Conservation (phyloP, 2,329 filamentous ascomycete species). For the Clarireedia hainanense region DNA sequence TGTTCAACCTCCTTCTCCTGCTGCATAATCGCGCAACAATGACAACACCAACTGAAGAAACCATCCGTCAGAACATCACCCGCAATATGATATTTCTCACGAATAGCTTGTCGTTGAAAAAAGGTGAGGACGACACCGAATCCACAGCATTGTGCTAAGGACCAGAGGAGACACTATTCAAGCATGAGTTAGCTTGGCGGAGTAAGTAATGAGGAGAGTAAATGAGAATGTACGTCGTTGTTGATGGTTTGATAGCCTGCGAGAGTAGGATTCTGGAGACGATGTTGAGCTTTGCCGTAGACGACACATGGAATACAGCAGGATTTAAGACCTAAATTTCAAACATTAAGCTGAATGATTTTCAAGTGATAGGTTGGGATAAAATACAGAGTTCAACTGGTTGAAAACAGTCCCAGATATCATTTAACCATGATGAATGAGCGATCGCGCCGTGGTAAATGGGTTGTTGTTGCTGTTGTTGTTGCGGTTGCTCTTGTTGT, state of each 20-base stretch:
- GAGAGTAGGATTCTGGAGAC: conserved; percentile 19
- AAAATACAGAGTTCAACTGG: conserved; percentile 1
- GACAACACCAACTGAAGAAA: conserved; percentile 30
- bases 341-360: background rate
- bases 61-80: conserved; percentile 30
- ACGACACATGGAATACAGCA: conserved; percentile 25
- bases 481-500: background rate
- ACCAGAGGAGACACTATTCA: conserved; percentile 8
- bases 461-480: background rate
- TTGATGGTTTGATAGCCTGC: conserved; percentile 20
- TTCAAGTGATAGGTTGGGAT: background rate
- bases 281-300: conserved; percentile 22
- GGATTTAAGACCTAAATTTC: conserved; percentile 17
- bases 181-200: conserved; percentile 12
- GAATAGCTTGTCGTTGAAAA: conserved; percentile 18
- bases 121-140: conserved; percentile 15
- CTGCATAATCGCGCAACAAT: conserved; percentile 24
- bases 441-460: background rate
- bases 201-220: background rate
- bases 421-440: conserved; percentile 2
- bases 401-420: conserved; percentile 4
- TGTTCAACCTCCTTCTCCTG: conserved; percentile 23
- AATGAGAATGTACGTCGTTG: conserved; percentile 11
- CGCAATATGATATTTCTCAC: conserved; percentile 20
- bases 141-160: conserved; percentile 11